A percentile compares a stretch with the other conserved stretches of the same genome.
Conservation (phyloP, 2,329 filamentous ascomycete genomes). For the Hirsutella rhossiliensis region DNA sequence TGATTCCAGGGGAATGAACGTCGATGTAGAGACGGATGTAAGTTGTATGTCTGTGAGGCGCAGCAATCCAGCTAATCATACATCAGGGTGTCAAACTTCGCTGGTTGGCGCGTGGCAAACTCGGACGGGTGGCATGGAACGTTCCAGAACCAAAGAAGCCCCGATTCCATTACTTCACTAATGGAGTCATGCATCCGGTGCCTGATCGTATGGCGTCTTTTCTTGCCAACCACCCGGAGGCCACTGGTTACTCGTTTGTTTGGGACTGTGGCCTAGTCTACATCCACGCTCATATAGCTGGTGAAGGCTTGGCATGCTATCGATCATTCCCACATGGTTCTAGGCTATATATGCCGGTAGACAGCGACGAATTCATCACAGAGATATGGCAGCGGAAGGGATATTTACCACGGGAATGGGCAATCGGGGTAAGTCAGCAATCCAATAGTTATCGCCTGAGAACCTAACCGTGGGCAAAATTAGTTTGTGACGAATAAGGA, state of each 20-base stretch:
- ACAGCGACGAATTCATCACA: neutral
- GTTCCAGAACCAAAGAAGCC: neutral
- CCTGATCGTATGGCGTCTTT: neutral
- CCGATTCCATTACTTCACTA: neutral
- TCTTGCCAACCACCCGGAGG: neutral
- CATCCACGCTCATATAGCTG: neutral
- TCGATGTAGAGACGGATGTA: neutral
- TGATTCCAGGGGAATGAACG: neutral
- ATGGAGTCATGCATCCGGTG: neutral
- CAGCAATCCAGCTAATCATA: neutral
- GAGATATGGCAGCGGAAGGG: slow-evolving; percentile 2
- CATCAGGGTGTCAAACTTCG: slow-evolving; percentile 1
- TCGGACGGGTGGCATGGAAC: neutral
- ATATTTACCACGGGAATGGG: neutral
- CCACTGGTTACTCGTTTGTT: neutral
- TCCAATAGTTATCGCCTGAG: neutral
- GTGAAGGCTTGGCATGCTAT: neutral
- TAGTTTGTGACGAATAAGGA: slow-evolving; percentile 3
- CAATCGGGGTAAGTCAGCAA: slow-evolving; percentile 1
- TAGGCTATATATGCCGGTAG: neutral
- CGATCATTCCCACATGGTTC: neutral
- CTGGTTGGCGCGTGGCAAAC: neutral
- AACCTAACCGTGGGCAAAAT: neutral
- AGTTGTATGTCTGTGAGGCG: neutral
- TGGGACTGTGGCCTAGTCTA: neutral